Evolutionary conservation across 2,329 filamentous ascomycete genomes (phyloP).

Genomic region (Colletotrichum sp.): DNA sequence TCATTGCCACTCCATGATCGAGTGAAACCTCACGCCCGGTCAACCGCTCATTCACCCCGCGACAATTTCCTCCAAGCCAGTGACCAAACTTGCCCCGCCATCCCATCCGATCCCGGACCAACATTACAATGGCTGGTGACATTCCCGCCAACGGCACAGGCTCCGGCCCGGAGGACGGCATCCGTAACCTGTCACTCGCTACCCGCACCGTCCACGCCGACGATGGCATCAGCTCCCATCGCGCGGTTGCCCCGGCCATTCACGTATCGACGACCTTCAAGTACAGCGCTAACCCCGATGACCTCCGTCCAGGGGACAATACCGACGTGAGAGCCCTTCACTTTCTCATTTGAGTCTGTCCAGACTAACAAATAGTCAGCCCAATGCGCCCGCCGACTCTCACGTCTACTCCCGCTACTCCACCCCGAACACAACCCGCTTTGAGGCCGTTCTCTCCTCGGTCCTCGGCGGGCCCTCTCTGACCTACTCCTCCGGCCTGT

Average conservation of each 20-base stretch:
- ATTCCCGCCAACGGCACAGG: background rate
- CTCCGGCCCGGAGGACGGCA: constrained; percentile 13
- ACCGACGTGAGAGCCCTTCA: constrained; percentile 52
- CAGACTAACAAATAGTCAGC: constrained; percentile 35
- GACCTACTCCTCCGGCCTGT: constrained; percentile 84
- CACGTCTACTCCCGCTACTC: constrained; percentile 86
- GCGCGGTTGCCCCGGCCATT: constrained; percentile 85
- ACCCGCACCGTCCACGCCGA: constrained; percentile 84
- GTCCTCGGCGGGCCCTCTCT: constrained; percentile 74
- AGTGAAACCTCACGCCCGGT: background rate
- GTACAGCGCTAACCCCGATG: constrained; percentile 74
- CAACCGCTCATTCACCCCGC: background rate
- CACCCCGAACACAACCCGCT: constrained; percentile 80
- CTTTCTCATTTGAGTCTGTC: background rate
- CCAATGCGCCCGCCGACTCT: constrained; percentile 58
- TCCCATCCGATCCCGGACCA: background rate
- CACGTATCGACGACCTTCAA: constrained; percentile 93
- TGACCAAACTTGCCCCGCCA: background rate
- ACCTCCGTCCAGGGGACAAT: constrained; percentile 60
- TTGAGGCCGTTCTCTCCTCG: constrained; percentile 81
- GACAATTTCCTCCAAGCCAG: background rate
- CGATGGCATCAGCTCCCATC: constrained; percentile 73
- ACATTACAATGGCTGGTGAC: constrained; percentile 1
- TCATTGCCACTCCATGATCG: background rate
- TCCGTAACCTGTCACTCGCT: constrained; percentile 58